Evolutionary conservation across 148 eudicot genomes (phyloP), one percentile per base, ranked within the genome.

Genomic region (Cornus florida): DNA sequence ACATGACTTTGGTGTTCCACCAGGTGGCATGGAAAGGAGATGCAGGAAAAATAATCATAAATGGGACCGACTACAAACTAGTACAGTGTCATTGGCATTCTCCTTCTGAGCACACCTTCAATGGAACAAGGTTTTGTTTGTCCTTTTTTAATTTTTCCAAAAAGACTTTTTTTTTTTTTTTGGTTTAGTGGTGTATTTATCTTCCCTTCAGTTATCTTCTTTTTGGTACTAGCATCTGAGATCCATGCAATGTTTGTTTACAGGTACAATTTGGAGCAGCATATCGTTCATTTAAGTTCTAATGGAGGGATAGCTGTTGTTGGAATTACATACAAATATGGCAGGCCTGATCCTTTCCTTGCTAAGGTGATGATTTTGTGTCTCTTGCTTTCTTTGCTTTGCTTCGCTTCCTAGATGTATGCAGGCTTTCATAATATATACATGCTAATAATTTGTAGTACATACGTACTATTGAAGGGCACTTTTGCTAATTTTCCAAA

Each of bases 11-110:
- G 39, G 31, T 69, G 35, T 10, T 71, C 19, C 72, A 53, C 69
- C 83, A 86, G 89, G 73, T 86, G 23, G 33, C 7, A 56, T 86
- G 89, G 89, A 75, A 84, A 73, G 89, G 79, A 39, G 85, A 84
- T 70, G 89, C 87, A 12, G 87, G 87, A 13, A 33, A 79, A 22
- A 71, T 86, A 11, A 59, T 19, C 22, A 71, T 86, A 57, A 84
- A 84, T 33, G 85, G 79, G 70, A 84, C 82, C 3, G 33, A 57
- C 28, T 86, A 73, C 65, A 66, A 76, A 62, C 82, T 86, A 70
- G 31, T 59, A 5, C 87, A 84, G 59, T 82, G 85, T 46, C 85
- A 86, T 67, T 86, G 87, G 89, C 89, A 86, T 67, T 78, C 85
- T 12, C 89, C 89, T 56, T 76, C 89, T 2, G 89, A 86, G 65